Conservation (phyloP, 139 green algal genomes). For the Limnomonas spitsbergensis region DNA sequence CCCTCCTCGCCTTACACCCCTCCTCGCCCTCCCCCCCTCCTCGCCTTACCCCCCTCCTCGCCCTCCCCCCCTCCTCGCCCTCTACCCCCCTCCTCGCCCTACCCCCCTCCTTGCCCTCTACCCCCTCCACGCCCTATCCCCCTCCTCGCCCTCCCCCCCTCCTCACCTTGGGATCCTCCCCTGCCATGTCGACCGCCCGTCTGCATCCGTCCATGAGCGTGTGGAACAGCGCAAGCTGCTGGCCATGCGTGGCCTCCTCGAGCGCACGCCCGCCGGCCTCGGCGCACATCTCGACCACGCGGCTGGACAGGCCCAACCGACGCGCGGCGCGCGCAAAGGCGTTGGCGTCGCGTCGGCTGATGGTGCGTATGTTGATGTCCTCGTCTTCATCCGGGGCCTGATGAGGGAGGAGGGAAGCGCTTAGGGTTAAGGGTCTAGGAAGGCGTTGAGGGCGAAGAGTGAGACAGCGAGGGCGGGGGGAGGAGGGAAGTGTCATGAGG, state of each 20-base stretch:
- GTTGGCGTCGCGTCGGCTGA: conserved; percentile 59
- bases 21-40: too few species aligned
- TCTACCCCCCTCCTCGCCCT: too few species aligned
- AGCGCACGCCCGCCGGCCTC: conserved; percentile 43
- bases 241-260: conserved; percentile 22
- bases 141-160: too few species aligned
- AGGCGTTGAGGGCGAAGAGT: neutral
- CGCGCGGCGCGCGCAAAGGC: conserved; percentile 64
- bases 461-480: too few species aligned
- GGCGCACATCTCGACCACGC: conserved; percentile 44
- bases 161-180: conserved; percentile 47
- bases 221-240: conserved; percentile 47
- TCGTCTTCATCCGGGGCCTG: neutral
- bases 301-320: conserved; percentile 46
- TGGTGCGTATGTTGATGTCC: conserved; percentile 13
- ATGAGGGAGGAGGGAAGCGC: too few species aligned
- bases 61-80: too few species aligned
- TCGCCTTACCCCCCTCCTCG: too few species aligned
- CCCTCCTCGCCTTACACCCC: too few species aligned
- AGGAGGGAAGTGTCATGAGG: too few species aligned
- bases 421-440: neutral
- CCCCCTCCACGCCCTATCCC: neutral
- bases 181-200: conserved; percentile 34
- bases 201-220: conserved; percentile 51
- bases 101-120: neutral